Conservation (phyloP, 331 rosid species). For the Stylosanthes scabra region DNA sequence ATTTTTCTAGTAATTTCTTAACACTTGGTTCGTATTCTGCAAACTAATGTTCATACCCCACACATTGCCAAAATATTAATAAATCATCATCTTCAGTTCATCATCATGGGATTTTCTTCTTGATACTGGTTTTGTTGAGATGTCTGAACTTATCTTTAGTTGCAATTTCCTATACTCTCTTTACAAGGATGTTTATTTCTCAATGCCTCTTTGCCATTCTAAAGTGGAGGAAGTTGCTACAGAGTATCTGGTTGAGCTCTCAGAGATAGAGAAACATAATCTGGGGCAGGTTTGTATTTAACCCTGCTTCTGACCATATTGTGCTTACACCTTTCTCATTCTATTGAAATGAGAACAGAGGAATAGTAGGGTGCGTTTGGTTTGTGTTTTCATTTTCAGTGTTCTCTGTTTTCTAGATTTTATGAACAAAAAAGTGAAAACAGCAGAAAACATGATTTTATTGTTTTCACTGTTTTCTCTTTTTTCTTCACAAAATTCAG, state of each 20-base stretch:
- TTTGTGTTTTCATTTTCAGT: too few relatives aligned
- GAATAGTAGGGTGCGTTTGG: too few relatives aligned
- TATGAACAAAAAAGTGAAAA: too few relatives aligned
- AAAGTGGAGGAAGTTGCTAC: slow-evolving; percentile 79
- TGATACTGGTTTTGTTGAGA: background rate
- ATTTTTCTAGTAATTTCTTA: too few relatives aligned
- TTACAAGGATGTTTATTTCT: slow-evolving; percentile 78
- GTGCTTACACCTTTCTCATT: slow-evolving; percentile 9
- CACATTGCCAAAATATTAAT: too few relatives aligned
- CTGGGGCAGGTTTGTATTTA: slow-evolving; percentile 79
- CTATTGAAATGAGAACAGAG: slow-evolving; percentile 6
- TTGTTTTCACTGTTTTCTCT: too few relatives aligned
- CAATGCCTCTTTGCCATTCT: slow-evolving; percentile 93
- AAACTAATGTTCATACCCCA: too few relatives aligned
- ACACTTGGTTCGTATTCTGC: too few relatives aligned
- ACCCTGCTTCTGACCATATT: slow-evolving; percentile 16
- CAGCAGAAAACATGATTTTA: too few relatives aligned
- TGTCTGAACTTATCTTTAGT: slow-evolving; percentile 18
- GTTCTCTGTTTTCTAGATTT: too few relatives aligned
- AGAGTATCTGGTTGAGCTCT: slow-evolving; percentile 88
- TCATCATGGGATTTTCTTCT: background rate
- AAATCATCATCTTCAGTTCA: background rate
- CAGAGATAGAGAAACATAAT: slow-evolving; percentile 89
- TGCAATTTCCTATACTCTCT: slow-evolving; percentile 31
- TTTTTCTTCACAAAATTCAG: too few relatives aligned